These are phyloP conservation scores for Lichina pygmaea DNA, from an alignment of 495 filamentous ascomycete genomes.

Conservation along the genomic window DNA sequence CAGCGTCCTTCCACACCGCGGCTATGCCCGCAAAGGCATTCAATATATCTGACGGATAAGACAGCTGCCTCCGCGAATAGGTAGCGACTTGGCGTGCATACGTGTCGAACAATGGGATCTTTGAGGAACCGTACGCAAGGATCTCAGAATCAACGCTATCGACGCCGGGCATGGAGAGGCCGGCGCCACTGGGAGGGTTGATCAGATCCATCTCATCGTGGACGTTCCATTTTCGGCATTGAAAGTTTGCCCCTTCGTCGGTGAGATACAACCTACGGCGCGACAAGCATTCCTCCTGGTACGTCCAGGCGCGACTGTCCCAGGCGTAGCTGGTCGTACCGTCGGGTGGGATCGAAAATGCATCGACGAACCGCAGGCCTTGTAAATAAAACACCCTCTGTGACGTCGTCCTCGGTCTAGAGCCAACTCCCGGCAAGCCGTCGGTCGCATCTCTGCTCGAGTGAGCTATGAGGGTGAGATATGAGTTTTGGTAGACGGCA, in stretches of 20 bases:
- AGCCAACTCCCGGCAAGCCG: neutral
- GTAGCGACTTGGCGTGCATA: neutral
- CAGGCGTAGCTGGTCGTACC: neutral
- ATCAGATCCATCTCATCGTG: neutral
- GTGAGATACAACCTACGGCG: neutral
- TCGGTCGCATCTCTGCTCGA: neutral
- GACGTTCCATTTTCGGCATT: neutral
- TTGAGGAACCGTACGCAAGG: no score
- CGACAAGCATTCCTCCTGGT: neutral
- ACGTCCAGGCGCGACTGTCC: neutral
- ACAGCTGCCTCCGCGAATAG: neutral
- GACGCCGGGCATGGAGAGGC: neutral
- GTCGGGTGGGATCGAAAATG: neutral
- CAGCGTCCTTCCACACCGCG: neutral
- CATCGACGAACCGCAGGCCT: neutral
- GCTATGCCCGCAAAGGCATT: neutral
- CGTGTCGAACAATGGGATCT: neutral
- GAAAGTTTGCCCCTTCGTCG: neutral
- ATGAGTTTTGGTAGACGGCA: constrained; percentile 4
- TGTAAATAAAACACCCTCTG: neutral
- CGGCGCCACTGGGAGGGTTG: neutral
- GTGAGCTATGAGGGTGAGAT: constrained; percentile 5
- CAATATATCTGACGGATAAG: neutral
- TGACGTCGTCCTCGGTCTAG: neutral
- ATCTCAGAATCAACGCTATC: neutral